These are phyloP conservation scores for Naganishia albida DNA, from an alignment of 1,284 basidiomycete species.

Conservation along the genomic window DNA sequence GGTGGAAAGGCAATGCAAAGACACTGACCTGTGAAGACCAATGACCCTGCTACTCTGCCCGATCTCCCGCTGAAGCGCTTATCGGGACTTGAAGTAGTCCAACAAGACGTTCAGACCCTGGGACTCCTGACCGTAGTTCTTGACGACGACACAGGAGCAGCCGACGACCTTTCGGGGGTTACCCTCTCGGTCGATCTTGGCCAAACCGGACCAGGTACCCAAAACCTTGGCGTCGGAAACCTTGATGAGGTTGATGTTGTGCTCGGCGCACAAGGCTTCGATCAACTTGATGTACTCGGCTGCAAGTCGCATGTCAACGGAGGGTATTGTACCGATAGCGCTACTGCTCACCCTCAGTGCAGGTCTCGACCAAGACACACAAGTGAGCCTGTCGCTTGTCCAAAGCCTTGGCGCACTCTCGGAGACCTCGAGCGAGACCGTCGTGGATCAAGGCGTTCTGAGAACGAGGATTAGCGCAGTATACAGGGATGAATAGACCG, in stretches of 20 bases:
- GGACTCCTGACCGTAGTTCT: conserved; percentile 94
- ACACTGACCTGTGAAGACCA: conserved; percentile 10
- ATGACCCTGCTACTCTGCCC: neutral
- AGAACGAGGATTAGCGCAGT: neutral
- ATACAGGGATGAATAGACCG: neutral
- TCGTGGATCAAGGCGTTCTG: conserved; percentile 95
- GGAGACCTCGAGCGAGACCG: conserved; percentile 95
- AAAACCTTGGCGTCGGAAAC: conserved; percentile 95
- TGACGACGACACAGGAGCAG: conserved; percentile 96
- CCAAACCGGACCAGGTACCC: conserved; percentile 96
- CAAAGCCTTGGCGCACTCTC: conserved; percentile 96
- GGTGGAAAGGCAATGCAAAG: conserved; percentile 2
- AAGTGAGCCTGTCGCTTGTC: conserved; percentile 99
- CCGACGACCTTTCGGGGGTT: conserved; percentile 96
- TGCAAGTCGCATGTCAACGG: conserved; percentile 23
- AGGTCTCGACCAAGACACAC: conserved; percentile 98
- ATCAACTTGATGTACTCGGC: conserved; percentile 99
- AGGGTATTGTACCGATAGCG: neutral
- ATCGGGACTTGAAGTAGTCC: conserved; percentile 62
- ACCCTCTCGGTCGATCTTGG: conserved; percentile 99
- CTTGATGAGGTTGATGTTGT: conserved; percentile 99
- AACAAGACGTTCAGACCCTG: conserved; percentile 95
- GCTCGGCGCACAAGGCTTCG: conserved; percentile 97
- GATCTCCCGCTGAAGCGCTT: conserved; percentile 37
- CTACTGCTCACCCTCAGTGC: conserved; percentile 68